phyloP scores from a whole-genome alignment of 2,329 filamentous ascomycete genomes.

The Penicillium digitatum region DNA sequence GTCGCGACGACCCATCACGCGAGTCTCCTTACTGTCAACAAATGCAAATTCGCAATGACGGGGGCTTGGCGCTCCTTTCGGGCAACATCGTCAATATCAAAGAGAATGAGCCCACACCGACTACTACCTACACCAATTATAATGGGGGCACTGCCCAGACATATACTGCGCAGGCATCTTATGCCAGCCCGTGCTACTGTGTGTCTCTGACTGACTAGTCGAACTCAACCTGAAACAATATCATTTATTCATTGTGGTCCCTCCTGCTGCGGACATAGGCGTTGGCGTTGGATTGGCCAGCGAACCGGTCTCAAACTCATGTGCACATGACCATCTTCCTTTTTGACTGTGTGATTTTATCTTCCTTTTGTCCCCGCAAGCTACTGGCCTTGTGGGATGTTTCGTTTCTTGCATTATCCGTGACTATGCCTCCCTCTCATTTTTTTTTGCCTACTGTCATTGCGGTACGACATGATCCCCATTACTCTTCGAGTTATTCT shows the following conservation, averaged over 20 bases:
- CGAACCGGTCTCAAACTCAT: conserved; percentile 19
- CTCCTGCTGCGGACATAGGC: conserved; percentile 17
- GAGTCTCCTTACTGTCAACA: conserved; percentile 60
- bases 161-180: conserved; percentile 36
- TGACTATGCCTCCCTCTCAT: conserved; percentile 1
- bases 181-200: conserved; percentile 37
- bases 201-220: conserved; percentile 34
- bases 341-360: conserved; percentile 22
- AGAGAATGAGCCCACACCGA: conserved; percentile 36
- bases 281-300: conserved; percentile 24
- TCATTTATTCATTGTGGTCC: conserved; percentile 19
- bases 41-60: conserved; percentile 57
- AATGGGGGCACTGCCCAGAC: conserved; percentile 28
- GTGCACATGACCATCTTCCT: conserved; percentile 25
- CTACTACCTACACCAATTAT: conserved; percentile 30
- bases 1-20: conserved; percentile 47
- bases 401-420: conserved; percentile 5
- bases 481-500: conserved; percentile 5
- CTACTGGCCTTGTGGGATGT: conserved; percentile 2
- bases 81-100: conserved; percentile 32
- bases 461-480: conserved; percentile 14
- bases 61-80: conserved; percentile 35
- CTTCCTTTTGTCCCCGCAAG: conserved; percentile 3
- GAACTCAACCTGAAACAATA: conserved; percentile 16
- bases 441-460: not conserved